Evolutionary conservation across 331 rosid genomes (phyloP).

Genomic region (Pyrus hybrid): DNA sequence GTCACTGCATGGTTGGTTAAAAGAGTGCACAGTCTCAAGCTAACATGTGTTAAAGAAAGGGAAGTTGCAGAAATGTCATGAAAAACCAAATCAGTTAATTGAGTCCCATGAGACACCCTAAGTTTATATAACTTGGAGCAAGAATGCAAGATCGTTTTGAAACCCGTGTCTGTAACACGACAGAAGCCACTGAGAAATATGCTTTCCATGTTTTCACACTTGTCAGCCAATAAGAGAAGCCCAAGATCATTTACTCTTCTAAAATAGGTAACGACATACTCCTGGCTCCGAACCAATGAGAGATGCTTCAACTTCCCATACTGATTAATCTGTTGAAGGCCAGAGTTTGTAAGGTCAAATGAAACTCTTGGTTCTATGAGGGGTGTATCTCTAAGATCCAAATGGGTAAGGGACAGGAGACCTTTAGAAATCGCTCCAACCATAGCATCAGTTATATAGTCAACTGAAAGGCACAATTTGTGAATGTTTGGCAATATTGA

Average conservation of each 20-base stretch:
- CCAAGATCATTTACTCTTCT: constrained; percentile 89
- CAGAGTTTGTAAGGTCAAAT: constrained; percentile 74
- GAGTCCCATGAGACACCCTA: constrained; percentile 85
- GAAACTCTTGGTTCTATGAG: constrained; percentile 67
- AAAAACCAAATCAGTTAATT: constrained; percentile 81
- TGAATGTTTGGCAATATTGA: constrained; percentile 60
- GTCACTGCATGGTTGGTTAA: too few relatives aligned
- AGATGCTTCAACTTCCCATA: constrained; percentile 71
- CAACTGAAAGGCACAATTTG: constrained; percentile 78
- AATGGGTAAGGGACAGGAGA: constrained; percentile 55
- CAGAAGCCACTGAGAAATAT: constrained; percentile 93
- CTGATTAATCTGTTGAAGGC: constrained; percentile 89
- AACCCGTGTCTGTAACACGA: constrained; percentile 96
- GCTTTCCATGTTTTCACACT: constrained; percentile 76
- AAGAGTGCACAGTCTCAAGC: constrained; percentile 94
- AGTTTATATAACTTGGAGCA: constrained; percentile 73
- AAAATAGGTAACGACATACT: constrained; percentile 59
- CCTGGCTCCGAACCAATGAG: constrained; percentile 83
- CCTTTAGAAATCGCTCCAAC: constrained; percentile 62
- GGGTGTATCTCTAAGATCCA: constrained; percentile 93
- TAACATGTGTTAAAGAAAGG: constrained; percentile 65
- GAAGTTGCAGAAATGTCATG: constrained; percentile 92
- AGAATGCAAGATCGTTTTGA: constrained; percentile 82
- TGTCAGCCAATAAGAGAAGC: constrained; percentile 85
- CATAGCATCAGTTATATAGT: constrained; percentile 85